Percentiles rank a stretch among this genome's conserved stretches.
phyloP scores from a whole-genome alignment of 1,284 basidiomycete species.

The Trichosporon sp. region DNA sequence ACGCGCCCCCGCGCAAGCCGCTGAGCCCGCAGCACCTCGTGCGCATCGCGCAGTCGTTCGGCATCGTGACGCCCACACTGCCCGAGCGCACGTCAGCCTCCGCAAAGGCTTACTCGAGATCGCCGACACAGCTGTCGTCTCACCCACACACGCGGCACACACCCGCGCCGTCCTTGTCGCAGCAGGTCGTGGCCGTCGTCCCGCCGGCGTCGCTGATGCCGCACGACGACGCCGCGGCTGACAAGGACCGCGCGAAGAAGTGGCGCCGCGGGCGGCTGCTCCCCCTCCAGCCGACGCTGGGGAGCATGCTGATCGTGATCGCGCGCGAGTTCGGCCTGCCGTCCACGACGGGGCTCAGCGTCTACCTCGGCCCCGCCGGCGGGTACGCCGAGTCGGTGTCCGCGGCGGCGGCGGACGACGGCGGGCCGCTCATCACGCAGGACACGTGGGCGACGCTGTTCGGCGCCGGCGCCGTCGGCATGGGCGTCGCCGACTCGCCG shows the following conservation, averaged over 20 bases:
- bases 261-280: constrained; percentile 44
- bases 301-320: constrained; percentile 44
- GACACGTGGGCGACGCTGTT: constrained; percentile 41
- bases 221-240: constrained; percentile 11
- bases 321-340: constrained; percentile 48
- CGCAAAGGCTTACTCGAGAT: not conserved
- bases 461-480: constrained; percentile 11
- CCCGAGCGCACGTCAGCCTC: constrained; percentile 1
- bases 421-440: constrained; percentile 34
- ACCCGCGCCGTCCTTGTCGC: constrained; percentile 5
- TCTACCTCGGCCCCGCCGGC: constrained; percentile 32
- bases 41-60: constrained; percentile 45
- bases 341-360: constrained; percentile 36
- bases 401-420: constrained; percentile 24
- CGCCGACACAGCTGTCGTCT: not conserved
- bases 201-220: constrained; percentile 36
- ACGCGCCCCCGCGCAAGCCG: constrained; percentile 38
- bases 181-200: constrained; percentile 38
- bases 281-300: constrained; percentile 43
- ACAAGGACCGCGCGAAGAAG: constrained; percentile 23
- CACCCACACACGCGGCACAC: not conserved
- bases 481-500: constrained; percentile 21
- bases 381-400: not conserved
- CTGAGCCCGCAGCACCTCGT: constrained; percentile 39
- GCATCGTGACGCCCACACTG: constrained; percentile 39